Percentiles rank a stretch among this genome's conserved stretches.
These are phyloP conservation scores for Metschnikowia dekortorum DNA, from an alignment of 805 yeast genomes.

Conservation along the genomic window DNA sequence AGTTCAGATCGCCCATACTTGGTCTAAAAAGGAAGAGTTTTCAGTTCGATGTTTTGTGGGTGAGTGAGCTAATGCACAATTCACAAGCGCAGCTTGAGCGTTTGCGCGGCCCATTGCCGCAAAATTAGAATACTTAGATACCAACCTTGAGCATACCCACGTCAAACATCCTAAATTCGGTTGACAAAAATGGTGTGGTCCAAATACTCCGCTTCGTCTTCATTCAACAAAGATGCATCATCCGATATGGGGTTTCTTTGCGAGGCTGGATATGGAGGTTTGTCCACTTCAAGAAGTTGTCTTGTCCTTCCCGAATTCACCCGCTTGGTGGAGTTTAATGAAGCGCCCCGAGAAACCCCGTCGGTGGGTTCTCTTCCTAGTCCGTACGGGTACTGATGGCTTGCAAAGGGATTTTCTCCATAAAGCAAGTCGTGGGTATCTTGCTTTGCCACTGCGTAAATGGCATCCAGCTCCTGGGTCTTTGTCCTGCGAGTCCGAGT, in stretches of 20 bases:
- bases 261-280: background rate
- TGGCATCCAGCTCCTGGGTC: conserved; percentile 1
- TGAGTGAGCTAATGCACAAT: background rate
- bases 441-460: conserved; percentile 15
- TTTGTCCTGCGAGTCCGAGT: conserved; percentile 20
- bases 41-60: background rate
- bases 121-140: background rate
- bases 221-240: conserved; percentile 10
- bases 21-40: background rate
- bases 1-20: background rate
- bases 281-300: conserved; percentile 5
- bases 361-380: conserved; percentile 6
- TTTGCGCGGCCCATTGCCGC: conserved; percentile 2
- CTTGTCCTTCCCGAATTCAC: conserved; percentile 5
- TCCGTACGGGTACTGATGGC: conserved; percentile 15
- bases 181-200: conserved; percentile 13
- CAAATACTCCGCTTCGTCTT: conserved; percentile 12
- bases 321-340: conserved; percentile 4
- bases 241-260: background rate
- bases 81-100: background rate
- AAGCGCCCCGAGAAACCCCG: conserved; percentile 8
- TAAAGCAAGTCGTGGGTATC: conserved; percentile 23
- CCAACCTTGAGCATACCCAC: background rate
- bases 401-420: conserved; percentile 14
- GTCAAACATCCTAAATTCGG: background rate